Base-by-base conservation (phyloP, 2,329 filamentous ascomycete genomes). In the Capronia coronata region DNA sequence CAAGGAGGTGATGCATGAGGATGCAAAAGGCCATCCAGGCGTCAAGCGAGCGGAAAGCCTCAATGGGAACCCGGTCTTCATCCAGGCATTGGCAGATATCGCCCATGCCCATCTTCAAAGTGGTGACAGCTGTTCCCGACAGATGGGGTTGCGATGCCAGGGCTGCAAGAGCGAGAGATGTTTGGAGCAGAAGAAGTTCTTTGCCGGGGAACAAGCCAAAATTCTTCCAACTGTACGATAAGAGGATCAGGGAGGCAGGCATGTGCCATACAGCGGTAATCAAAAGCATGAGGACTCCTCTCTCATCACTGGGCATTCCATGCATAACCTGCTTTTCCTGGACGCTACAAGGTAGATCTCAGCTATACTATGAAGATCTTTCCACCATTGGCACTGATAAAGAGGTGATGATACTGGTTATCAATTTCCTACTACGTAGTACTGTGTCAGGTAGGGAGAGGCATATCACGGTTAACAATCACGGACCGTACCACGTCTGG, bases 101-200 rank as follows among this genome's bases (percentile, higher is more conserved):
- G 93, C 90, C 6, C 84, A 86, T 63, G 69, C 74, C 13, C 94
- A 98, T 71, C 70, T 98, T 45, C 73, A 81, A 44, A 82, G 79
- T 55, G 84, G 84, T 3, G 67, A 75, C 43, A 72, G 71, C n/a
- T 91, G 86, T 66, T 94, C 87, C 23, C 73, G 74, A 49, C 93
- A 97, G 71, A 89, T 98, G 87, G 82, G 81, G 7, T 71, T 98
- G 59, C 82, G 93, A 61, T 98, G 93, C 71, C 93, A 94, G 1
- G 90, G 87, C 4, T 98, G 93, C 71, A 90, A 81, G 69, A 97
- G 86, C 64, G 87, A 94, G 63, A 79, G 84, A 61, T 98, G 93
- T 68, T 68, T 83, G 47, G 88, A 90, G 68, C 68, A 72, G 59
- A 83, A 84, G 71, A 75, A 78, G 62, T 84, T 84, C 67, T 84